phyloP scores from a whole-genome alignment of 1,284 basidiomycete species.

The Boletellus deceptivus region DNA sequence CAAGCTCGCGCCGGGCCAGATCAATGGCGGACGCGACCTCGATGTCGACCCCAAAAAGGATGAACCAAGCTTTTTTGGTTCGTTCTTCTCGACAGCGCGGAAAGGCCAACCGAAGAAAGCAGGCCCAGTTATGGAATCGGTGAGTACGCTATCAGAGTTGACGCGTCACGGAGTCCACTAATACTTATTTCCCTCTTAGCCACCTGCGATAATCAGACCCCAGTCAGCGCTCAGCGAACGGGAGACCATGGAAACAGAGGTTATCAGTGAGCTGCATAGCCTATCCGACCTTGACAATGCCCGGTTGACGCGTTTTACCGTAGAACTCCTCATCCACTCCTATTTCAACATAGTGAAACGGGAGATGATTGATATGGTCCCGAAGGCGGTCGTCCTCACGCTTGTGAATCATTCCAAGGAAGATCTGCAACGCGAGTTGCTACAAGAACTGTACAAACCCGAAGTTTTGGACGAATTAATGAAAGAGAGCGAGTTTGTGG shows the following conservation, averaged over 20 bases:
- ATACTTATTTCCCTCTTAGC: constrained; percentile 37
- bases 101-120: constrained; percentile 73
- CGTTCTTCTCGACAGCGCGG: constrained; percentile 84
- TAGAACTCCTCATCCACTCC: constrained; percentile 87
- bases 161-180: background rate
- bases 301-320: constrained; percentile 1
- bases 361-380: constrained; percentile 99
- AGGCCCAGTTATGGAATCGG: constrained; percentile 77
- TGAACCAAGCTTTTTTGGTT: constrained; percentile 92
- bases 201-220: constrained; percentile 89
- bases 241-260: constrained; percentile 98
- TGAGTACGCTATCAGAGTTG: constrained; percentile 27
- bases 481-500: constrained; percentile 88
- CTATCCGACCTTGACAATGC: background rate
- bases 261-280: constrained; percentile 81
- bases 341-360: constrained; percentile 98
- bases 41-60: constrained; percentile 89
- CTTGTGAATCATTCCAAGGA: constrained; percentile 93
- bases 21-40: constrained; percentile 93
- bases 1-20: constrained; percentile 56
- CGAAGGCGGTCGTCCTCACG: constrained; percentile 93
- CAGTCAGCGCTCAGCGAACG: constrained; percentile 92
- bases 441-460: constrained; percentile 88
- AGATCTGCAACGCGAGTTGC: constrained; percentile 84
- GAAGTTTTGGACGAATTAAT: constrained; percentile 90